Evolutionary conservation across 2,329 filamentous ascomycete species (phyloP), one percentile per base, ranked within the genome.

Genomic region (Pyrenophora seminiperda): DNA sequence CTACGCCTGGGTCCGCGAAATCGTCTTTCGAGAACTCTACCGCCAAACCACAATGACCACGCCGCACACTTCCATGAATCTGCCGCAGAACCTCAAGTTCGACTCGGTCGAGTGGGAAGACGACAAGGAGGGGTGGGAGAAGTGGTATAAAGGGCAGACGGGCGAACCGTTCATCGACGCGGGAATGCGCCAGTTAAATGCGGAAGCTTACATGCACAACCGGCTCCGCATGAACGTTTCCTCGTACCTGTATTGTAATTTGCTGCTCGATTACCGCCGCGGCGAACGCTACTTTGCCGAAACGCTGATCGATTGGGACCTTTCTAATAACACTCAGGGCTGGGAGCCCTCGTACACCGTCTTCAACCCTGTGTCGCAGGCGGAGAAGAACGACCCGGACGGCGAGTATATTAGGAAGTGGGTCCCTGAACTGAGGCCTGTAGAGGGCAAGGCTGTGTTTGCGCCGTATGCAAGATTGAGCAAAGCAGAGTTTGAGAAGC

Each of bases 191-290:
- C 78, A 81, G 47, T 62, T 81, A 34, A 76, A 77, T 33, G 54
- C 66, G 1, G 78, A 80, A 53, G 77, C 72, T 1, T 81, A 77
- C 52, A 81, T 81, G 78, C 78, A 81, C 53, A 81, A 81, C 47
- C 73, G 79, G 0, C 62, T 78, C 9, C 73, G 79, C 24, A 81
- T 81, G 78, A 80, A 80, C 40, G 75, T 77, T 0, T 72, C 72
- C 0, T 74, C 67, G 4, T 81, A 80, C 52, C 62, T 81, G 6
- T 74, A 76, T 31, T 78, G 73, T 36, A 80, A 81, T 44, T 47
- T 81, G 7, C 68, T 81, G 1, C 67, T 81, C 43, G 77, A 81
- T 54, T 81, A 79, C 48, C 71, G 79, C 2, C 61, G 73, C 2
- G 79, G 79, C 9, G 79, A 81, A 62, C 66, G 78, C 1, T 81